Evolutionary conservation across 768 basidiomycete species (phyloP).

Genomic region (Lactifluus piperatus): DNA sequence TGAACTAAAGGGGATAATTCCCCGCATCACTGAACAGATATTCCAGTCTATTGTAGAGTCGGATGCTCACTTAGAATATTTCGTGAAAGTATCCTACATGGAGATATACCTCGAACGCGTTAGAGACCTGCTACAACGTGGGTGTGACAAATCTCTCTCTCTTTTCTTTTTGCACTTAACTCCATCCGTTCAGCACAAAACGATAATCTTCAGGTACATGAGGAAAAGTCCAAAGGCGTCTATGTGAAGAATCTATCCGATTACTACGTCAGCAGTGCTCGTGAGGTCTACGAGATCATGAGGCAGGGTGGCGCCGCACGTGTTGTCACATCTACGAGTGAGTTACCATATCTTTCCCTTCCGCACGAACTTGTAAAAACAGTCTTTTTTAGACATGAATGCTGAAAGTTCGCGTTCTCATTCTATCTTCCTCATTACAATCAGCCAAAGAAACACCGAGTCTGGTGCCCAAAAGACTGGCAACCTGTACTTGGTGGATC

Average conservation of each 20-base stretch:
- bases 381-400: slow-evolving; percentile 77
- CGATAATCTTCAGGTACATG: slow-evolving; percentile 96
- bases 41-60: slow-evolving; percentile 96
- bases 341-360: slow-evolving; percentile 26
- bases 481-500: slow-evolving; percentile 93
- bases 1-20: slow-evolving; percentile 94
- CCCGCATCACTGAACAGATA: slow-evolving; percentile 97
- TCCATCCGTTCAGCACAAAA: slow-evolving; percentile 61
- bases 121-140: slow-evolving; percentile 90
- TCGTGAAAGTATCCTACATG: slow-evolving; percentile 99
- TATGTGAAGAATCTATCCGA: slow-evolving; percentile 97
- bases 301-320: slow-evolving; percentile 87
- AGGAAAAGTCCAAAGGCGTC: slow-evolving; percentile 95
- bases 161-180: neutral
- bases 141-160: slow-evolving; percentile 31
- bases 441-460: slow-evolving; percentile 94
- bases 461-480: slow-evolving; percentile 94
- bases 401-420: slow-evolving; percentile 98
- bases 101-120: slow-evolving; percentile 98
- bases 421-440: slow-evolving; percentile 97
- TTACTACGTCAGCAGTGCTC: slow-evolving; percentile 93
- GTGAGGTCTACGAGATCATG: slow-evolving; percentile 99
- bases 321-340: slow-evolving; percentile 91
- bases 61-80: slow-evolving; percentile 91
- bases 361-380: slow-evolving; percentile 6